Evolutionary conservation across 2,329 filamentous ascomycete species (phyloP), one percentile per base, ranked within the genome.

Genomic region (Pseudogymnoascus destructans): DNA sequence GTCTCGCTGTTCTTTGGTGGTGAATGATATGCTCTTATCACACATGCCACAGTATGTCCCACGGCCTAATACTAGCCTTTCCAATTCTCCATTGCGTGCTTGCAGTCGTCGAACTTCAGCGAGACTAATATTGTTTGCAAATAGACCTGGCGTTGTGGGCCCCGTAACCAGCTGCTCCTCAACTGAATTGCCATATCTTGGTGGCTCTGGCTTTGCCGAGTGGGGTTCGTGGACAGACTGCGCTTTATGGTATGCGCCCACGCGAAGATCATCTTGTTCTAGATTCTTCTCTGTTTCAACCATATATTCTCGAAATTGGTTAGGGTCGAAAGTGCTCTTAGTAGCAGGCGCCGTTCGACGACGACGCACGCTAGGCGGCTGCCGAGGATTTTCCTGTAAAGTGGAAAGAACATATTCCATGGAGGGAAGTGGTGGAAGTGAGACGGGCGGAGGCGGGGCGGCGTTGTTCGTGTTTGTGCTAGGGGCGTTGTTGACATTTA

Each of bases 151-250:
- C 21, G 9, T 30, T 30, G 46, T 30, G n/a, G 46, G 46, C 23
- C 46, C 46, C 3, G 23, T 30, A 27, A 52, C 15, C 25, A 52
- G 25, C 9, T 52, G 46, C 3, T 19, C 17, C 46, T 52, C 46
- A 30, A 52, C 46, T 52, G 46, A 52, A 25, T 52, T 52, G n/a
- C 46, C 46, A 52, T 52, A 52, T 17, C 15, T 52, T 11, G 46
- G 25, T 11, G 46, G 46, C 13, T 52, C 46, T 6, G 46, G 46
- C 25, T 19, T 52, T 2, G n/a, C n/a, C 10, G 46, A 9, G 15
- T 52, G n/a, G n/a, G 46, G 46, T 52, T 52, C 46, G 15, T 52
- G 46, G 46, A 13, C 10, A 30, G 46, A 52, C n/a, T 52, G 46
- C 3, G n/a, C n/a, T 17, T 52, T 30, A 10, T 30, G 23, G 9